Base-by-base conservation (phyloP, 306 rosid species). In the Prunus salicina region DNA sequence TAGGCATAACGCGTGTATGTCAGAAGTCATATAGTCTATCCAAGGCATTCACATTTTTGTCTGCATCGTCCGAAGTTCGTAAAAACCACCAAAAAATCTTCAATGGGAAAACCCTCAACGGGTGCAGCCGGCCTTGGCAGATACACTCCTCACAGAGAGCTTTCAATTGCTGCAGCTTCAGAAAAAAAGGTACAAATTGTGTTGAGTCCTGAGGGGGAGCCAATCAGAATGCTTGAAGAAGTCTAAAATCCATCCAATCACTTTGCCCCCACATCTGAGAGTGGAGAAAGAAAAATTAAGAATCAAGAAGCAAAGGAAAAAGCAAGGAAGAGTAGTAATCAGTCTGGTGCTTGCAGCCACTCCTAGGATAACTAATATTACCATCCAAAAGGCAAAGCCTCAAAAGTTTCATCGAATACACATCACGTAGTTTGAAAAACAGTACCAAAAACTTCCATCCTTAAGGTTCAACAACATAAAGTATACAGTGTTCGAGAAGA, bases 211-310 rank as follows among this genome's bases (percentile, higher is more conserved):
- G 72, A 10, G 84, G 80, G 77, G 77, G 86, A 90, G 85, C 88
- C 86, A 76, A 43, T 71, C 25, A 64, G 47, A 72, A 71, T 30
- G 66, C 76, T 73, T 61, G 73, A 51, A n/a, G 20, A 77, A 47
- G 71, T 64, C 69, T 75, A 80, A 84, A 80, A 83, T 85, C 76
- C 90, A 84, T 71, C 91, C 81, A 86, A 81, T 91, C 97, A 94
- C 82, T 96, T 88, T 27, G 81, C 86, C 88, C 86, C 89, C 77
- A 22, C 79, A 82, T 85, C 97, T 96, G 98, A 86, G 79, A 96
- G 83, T 80, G 89, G 85, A 74, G 56, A 76, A 76, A 81, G 80
- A 74, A 69, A 72, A 79, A 63, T 22, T 58, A 75, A 75, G 56
- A 64, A 82, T 73, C 76, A 67, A 68, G 46, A 73, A 76, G 57